A percentile compares a stretch with the other conserved stretches of the same genome.
Evolutionary conservation across 331 rosid genomes (phyloP).

Genomic region (Phaseolus coccineus): DNA sequence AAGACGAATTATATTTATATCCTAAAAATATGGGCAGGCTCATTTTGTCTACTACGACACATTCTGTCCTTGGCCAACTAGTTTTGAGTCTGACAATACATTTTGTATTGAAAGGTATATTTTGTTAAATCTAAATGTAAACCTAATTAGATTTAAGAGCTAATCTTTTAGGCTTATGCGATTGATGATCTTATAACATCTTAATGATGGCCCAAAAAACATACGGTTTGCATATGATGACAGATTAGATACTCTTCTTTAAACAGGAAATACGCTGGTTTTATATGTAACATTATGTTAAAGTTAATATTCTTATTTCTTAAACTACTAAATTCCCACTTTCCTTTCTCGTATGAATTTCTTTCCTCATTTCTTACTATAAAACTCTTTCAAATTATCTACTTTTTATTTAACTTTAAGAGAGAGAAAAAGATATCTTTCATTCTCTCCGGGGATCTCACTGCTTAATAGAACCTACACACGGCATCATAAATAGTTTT

Average conservation of each 20-base stretch:
- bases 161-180: constrained; percentile 15
- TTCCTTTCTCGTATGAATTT: not conserved
- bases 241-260: constrained; percentile 18
- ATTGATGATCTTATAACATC: constrained; percentile 42
- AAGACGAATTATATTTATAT: constrained; percentile 42
- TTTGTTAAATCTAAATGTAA: constrained; percentile 41
- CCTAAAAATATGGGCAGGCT: constrained; percentile 48
- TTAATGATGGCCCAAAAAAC: constrained; percentile 18
- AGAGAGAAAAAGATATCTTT: not conserved
- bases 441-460: not conserved
- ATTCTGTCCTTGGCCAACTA: constrained; percentile 52
- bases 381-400: not conserved
- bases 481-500: not conserved
- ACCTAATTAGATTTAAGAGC: constrained; percentile 39
- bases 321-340: not conserved
- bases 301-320: not conserved
- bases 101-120: constrained; percentile 37
- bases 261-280: constrained; percentile 13
- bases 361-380: not conserved
- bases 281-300: not conserved
- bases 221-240: constrained; percentile 31
- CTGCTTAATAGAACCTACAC: not conserved
- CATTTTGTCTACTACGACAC: constrained; percentile 56
- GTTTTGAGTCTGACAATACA: constrained; percentile 53
- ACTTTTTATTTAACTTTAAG: not conserved